Conservation (phyloP, 306 rosid species). For the Fagus crenata region DNA sequence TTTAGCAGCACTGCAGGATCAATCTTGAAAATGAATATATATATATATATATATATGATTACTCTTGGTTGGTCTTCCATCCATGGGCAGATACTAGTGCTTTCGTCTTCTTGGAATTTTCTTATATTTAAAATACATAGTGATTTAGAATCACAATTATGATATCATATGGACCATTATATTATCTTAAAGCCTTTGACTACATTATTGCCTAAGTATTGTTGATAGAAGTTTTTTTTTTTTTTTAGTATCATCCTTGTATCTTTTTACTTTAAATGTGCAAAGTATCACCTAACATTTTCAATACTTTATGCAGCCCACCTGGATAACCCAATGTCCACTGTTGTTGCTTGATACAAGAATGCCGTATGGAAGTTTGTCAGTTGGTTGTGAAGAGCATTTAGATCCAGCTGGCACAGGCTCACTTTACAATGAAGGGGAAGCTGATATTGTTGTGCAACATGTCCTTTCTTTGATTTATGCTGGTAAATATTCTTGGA, state of each 20-base stretch:
- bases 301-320: conserved; percentile 45
- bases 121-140: not conserved
- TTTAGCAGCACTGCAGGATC: not conserved
- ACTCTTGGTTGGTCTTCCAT: not conserved
- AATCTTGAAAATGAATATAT: not conserved
- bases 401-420: conserved; percentile 87
- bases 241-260: conserved; percentile 15
- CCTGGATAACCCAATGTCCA: conserved; percentile 88
- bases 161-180: not conserved
- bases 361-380: conserved; percentile 80
- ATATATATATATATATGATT: not conserved
- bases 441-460: conserved; percentile 77
- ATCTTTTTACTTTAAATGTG: conserved; percentile 27
- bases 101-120: not conserved
- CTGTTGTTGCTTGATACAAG: conserved; percentile 80
- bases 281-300: conserved; percentile 26
- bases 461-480: conserved; percentile 66
- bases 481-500: conserved; percentile 49
- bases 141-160: not conserved
- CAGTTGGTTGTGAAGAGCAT: conserved; percentile 75
- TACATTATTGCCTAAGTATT: not conserved
- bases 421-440: conserved; percentile 78
- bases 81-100: not conserved
- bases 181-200: not conserved
- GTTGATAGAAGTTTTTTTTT: not conserved